Conservation (phyloP, 108 stramenopile genomes). For the Aureococcus anophagefferens region DNA sequence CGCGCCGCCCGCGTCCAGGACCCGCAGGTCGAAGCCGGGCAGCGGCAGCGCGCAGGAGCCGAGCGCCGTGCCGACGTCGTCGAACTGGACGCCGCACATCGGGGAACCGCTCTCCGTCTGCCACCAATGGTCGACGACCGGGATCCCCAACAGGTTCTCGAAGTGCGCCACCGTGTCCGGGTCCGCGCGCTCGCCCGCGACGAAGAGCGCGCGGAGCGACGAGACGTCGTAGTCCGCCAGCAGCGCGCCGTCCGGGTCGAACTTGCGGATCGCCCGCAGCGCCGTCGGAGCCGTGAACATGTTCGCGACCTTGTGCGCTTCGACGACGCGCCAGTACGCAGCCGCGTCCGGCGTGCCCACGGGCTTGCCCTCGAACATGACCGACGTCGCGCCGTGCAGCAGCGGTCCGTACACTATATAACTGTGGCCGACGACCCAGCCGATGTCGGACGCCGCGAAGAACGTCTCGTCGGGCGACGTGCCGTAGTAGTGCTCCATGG, state of each 20-base stretch:
- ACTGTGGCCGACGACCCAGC: slow-evolving; percentile 66
- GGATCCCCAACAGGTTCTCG: too few species aligned
- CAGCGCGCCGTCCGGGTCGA: slow-evolving; percentile 25
- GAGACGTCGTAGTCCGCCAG: too few species aligned
- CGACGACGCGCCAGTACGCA: slow-evolving; percentile 58
- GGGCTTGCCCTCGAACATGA: slow-evolving; percentile 72
- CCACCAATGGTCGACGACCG: too few species aligned
- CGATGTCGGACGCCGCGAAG: slow-evolving; percentile 59
- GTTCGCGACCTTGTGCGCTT: slow-evolving; percentile 48
- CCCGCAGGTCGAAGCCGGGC: slow-evolving; percentile 41
- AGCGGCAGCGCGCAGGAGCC: too few species aligned
- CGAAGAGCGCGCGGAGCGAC: too few species aligned
- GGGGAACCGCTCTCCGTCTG: too few species aligned
- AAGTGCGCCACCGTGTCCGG: too few species aligned
- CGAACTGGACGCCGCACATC: too few species aligned
- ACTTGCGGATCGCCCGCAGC: slow-evolving; percentile 58
- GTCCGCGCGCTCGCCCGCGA: too few species aligned
- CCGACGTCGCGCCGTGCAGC: slow-evolving; percentile 50
- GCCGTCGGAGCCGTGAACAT: slow-evolving; percentile 71
- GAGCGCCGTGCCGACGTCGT: too few species aligned
- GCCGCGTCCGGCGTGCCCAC: slow-evolving; percentile 66
- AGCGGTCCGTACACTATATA: slow-evolving; percentile 64
- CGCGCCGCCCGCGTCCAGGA: slow-evolving; percentile 33
- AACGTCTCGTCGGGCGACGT: slow-evolving; percentile 54
- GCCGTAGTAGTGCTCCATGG: slow-evolving; percentile 53